Evolutionary conservation across 345 rosid genomes (phyloP), one percentile per base, ranked within the genome.

Genomic region (Citropsis articulata): DNA sequence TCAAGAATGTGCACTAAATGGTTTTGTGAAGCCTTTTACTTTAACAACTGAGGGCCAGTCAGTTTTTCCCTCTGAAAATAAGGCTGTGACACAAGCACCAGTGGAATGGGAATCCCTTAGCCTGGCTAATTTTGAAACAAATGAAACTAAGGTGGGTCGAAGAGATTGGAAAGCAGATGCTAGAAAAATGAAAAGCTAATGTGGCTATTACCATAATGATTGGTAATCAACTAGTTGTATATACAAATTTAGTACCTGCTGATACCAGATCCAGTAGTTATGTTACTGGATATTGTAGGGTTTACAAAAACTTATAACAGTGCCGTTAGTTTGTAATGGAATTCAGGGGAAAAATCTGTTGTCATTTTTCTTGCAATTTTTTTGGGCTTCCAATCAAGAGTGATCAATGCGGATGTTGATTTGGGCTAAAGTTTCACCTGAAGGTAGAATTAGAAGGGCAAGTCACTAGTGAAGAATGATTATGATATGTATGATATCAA

Each of bases 91-190:
- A 42, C 65, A 85, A 59, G 69, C 80, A 64, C 61, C 48, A 3
- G 1, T 14, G 48, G 88, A 76, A 76, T 72, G 71, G 69, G 74
- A 83, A 50, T n/a, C n/a, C 6, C 53, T 38, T 28, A 56, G 75
- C 69, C 22, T 79, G 71, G 63, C 25, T 24, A 79, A 61, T 66
- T 36, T 69, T 72, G 85, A 80, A 79, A 68, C 75, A 42, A 27
- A 56, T 24, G 82, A 78, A 55, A 13, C 75, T 57, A 86, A 76
- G 61, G 61, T 68, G 68, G 83, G 86, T 64, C 75, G 79, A 63
- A 84, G 97, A 83, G 84, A 90, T 74, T 90, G 97, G 97, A 92
- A 92, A 86, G 91, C 90, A 66, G 94, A 90, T 72, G 97, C 97
- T 70, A 88, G 96, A 81, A 89, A 81, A 30, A 85, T 84, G 81